phyloP scores from a whole-genome alignment of 768 basidiomycete species.

The Termitomyces sp. region DNA sequence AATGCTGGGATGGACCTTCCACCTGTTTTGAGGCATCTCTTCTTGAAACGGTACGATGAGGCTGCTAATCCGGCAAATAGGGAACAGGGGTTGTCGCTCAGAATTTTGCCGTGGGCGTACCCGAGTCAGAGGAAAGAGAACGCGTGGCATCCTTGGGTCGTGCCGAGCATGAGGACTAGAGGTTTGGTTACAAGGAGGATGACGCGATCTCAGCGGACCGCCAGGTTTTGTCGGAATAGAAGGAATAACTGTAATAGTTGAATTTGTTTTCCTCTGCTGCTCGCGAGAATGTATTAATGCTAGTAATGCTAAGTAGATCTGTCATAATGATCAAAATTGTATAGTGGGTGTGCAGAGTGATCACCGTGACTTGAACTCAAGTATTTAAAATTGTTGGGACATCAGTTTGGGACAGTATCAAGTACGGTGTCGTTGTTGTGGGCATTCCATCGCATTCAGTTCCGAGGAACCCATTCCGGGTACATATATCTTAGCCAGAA shows the following conservation, averaged over 20 bases:
- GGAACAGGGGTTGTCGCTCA: background rate
- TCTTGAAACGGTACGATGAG: constrained; percentile 11
- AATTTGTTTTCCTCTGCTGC: background rate
- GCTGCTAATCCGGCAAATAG: constrained; percentile 2
- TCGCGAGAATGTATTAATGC: background rate
- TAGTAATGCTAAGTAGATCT: too few relatives aligned
- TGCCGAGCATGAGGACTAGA: constrained; percentile 9
- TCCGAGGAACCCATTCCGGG: background rate
- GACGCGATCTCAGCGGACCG: constrained; percentile 1
- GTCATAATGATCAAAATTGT: background rate
- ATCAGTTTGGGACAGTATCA: background rate
- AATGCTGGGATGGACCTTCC: constrained; percentile 14
- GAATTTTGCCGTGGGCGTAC: constrained; percentile 11
- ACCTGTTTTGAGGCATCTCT: constrained; percentile 13
- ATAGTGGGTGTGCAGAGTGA: background rate
- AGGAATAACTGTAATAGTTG: background rate
- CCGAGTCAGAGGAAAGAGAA: background rate
- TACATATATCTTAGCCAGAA: background rate
- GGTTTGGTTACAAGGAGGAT: background rate
- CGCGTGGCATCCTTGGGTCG: constrained; percentile 7
- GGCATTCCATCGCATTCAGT: background rate
- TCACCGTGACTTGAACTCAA: too few relatives aligned
- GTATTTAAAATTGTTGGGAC: too few relatives aligned
- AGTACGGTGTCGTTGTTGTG: background rate
- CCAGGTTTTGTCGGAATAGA: background rate